A percentile compares a stretch with the other conserved stretches of the same genome.
Conservation (phyloP, 495 filamentous ascomycete genomes). For the Thozetella sp. region DNA sequence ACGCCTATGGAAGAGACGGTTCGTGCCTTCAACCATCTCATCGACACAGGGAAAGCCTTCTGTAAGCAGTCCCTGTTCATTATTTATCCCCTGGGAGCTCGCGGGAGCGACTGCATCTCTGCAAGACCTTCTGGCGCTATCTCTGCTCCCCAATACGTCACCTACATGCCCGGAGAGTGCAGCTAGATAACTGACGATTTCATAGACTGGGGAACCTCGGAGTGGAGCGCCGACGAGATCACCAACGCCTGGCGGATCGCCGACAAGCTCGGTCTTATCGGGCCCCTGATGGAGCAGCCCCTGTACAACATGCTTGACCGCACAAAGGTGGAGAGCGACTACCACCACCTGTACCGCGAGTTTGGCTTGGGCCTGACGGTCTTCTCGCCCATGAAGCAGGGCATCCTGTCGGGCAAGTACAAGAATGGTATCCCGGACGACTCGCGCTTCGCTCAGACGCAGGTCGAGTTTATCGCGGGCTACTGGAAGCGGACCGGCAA, state of each 20-base stretch:
- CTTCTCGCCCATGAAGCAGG: slow-evolving; percentile 72
- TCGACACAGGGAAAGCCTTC: slow-evolving; percentile 66
- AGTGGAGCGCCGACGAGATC: slow-evolving; percentile 59
- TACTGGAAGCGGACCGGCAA: slow-evolving; percentile 45
- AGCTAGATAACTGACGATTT: too few relatives aligned
- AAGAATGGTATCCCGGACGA: slow-evolving; percentile 64
- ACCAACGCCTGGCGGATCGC: slow-evolving; percentile 54
- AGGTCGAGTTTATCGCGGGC: slow-evolving; percentile 46
- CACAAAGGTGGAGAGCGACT: slow-evolving; percentile 64
- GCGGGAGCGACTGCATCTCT: too few relatives aligned
- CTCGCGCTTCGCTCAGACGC: slow-evolving; percentile 50
- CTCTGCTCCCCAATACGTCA: too few relatives aligned
- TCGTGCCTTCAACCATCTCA: slow-evolving; percentile 73
- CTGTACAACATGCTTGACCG: slow-evolving; percentile 60
- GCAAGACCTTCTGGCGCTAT: too few relatives aligned
- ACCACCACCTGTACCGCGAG: slow-evolving; percentile 60
- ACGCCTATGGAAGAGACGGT: slow-evolving; percentile 81
- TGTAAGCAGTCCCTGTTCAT: too few relatives aligned
- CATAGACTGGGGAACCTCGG: slow-evolving; percentile 69
- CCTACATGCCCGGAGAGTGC: too few relatives aligned
- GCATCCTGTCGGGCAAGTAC: slow-evolving; percentile 83
- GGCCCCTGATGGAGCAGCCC: slow-evolving; percentile 59
- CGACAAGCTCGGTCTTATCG: slow-evolving; percentile 58
- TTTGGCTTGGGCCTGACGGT: slow-evolving; percentile 73
- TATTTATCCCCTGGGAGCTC: too few relatives aligned